Evolutionary conservation across 352 stramenopile species (phyloP).

Genomic region (Phytophthora aleatoria): DNA sequence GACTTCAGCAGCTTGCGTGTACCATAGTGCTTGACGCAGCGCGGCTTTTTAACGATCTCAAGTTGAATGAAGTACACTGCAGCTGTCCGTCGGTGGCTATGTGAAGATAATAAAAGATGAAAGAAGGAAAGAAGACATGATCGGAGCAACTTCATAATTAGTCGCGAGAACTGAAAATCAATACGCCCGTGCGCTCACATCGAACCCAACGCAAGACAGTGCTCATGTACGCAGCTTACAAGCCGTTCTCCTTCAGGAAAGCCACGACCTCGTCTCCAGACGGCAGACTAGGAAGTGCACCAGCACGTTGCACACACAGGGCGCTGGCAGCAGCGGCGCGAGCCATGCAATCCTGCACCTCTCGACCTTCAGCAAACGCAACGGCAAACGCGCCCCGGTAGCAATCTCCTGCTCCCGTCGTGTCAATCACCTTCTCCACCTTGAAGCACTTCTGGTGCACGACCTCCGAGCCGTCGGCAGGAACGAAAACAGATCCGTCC

Average conservation of each 20-base stretch:
- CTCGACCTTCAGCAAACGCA: constrained; percentile 48
- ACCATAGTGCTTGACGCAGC: not conserved
- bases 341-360: constrained; percentile 55
- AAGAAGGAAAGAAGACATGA: not conserved
- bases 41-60: not conserved
- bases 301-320: constrained; percentile 65
- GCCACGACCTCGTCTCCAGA: constrained; percentile 36
- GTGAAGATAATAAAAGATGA: no score
- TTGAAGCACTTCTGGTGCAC: constrained; percentile 57
- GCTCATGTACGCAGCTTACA: constrained; percentile 12
- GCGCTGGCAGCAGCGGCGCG: constrained; percentile 64
- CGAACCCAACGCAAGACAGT: constrained; percentile 1
- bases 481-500: constrained; percentile 71
- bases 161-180: not conserved
- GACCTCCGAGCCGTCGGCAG: constrained; percentile 31
- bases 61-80: not conserved
- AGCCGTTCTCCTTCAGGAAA: constrained; percentile 37
- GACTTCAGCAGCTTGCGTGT: not conserved
- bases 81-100: no score
- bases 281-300: constrained; percentile 75
- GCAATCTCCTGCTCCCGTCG: constrained; percentile 80
- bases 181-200: constrained; percentile 5
- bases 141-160: constrained; percentile 3
- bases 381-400: constrained; percentile 78
- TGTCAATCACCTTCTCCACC: constrained; percentile 75